Percentiles rank a stretch among this genome's conserved stretches.
Conservation (phyloP, 2,329 filamentous ascomycete species). For the Fusarium verticillioides region DNA sequence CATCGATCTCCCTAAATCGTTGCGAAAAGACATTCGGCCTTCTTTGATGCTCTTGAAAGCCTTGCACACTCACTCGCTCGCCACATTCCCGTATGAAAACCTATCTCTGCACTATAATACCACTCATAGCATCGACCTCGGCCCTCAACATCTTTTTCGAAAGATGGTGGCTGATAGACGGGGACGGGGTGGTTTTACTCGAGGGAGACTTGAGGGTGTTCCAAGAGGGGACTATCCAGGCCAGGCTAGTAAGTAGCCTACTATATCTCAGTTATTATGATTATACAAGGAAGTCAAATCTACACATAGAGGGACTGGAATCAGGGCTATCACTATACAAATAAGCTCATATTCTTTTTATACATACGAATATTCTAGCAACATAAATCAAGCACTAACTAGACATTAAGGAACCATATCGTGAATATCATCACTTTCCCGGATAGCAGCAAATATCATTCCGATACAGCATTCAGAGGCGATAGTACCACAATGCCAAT, state of each 20-base stretch:
- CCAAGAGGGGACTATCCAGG: slow-evolving; percentile 58
- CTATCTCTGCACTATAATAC: slow-evolving; percentile 64
- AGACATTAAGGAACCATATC: slow-evolving; percentile 60
- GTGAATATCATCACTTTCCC: slow-evolving; percentile 69
- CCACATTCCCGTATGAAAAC: slow-evolving; percentile 65
- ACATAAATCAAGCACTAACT: neutral
- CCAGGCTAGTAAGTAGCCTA: slow-evolving; percentile 54
- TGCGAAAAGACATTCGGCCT: slow-evolving; percentile 10
- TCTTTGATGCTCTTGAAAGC: slow-evolving; percentile 29
- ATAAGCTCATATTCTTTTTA: neutral
- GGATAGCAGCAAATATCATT: slow-evolving; percentile 59
- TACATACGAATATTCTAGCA: accelerated
- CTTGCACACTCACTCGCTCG: slow-evolving; percentile 36
- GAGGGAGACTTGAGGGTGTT: slow-evolving; percentile 53
- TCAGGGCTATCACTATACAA: too few relatives aligned
- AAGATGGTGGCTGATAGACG: slow-evolving; percentile 59
- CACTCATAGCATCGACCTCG: slow-evolving; percentile 53
- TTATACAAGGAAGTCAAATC: neutral
- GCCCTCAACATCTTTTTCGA: slow-evolving; percentile 58
- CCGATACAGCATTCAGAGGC: slow-evolving; percentile 75
- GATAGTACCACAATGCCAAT: slow-evolving; percentile 69
- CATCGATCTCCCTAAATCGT: slow-evolving; percentile 13
- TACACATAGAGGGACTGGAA: neutral
- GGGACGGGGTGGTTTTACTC: slow-evolving; percentile 62
- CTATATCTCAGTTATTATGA: neutral